Conservation (phyloP, 768 basidiomycete species). For the Termitomyces sp. region DNA sequence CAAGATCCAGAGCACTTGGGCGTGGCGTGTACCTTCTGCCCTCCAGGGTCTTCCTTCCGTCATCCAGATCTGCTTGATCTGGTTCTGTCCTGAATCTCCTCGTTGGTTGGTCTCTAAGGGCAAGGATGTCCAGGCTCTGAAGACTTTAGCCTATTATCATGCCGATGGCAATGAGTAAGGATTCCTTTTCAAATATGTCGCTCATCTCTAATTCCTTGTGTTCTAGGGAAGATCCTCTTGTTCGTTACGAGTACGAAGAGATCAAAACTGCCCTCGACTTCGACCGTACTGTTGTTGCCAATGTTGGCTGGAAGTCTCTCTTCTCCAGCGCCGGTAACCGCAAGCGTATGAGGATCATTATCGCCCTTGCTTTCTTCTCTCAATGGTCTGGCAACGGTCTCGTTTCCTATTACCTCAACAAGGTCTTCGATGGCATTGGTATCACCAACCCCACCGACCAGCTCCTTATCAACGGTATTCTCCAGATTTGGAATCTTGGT, state of each 20-base stretch:
- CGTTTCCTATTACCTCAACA: conserved; percentile 76
- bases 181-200: no score
- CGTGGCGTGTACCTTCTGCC: conserved; percentile 79
- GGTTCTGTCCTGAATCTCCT: conserved; percentile 77
- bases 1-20: conserved; percentile 60
- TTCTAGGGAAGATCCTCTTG: conserved; percentile 54
- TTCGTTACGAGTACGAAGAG: conserved; percentile 72
- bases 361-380: conserved; percentile 78
- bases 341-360: conserved; percentile 70
- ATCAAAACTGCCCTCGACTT: conserved; percentile 74
- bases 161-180: conserved; percentile 63
- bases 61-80: conserved; percentile 59
- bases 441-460: conserved; percentile 56
- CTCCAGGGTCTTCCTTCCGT: conserved; percentile 69
- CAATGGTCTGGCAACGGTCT: conserved; percentile 87
- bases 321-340: conserved; percentile 65
- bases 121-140: conserved; percentile 59
- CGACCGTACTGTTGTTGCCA: conserved; percentile 53
- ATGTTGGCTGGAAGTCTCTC: conserved; percentile 67
- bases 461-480: conserved; percentile 81
- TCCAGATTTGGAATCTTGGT: conserved; percentile 76
- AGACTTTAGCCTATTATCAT: conserved; percentile 78
- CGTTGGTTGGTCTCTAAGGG: conserved; percentile 80
- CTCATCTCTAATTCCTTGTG: background rate
- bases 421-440: conserved; percentile 64